Base-by-base conservation (phyloP, 345 rosid species). In the Leavenworthia alabamica region DNA sequence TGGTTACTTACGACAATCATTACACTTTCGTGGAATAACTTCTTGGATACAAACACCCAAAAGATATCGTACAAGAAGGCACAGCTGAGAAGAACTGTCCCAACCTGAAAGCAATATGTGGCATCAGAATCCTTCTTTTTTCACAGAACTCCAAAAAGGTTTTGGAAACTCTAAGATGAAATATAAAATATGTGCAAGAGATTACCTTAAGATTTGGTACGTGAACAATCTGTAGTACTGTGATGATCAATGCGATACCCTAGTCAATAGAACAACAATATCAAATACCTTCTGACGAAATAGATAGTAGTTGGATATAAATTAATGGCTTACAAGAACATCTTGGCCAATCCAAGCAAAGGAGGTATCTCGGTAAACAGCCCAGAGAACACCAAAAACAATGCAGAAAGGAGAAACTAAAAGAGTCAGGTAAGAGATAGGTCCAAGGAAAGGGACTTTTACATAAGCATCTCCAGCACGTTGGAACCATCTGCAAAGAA, bases 271-370 rank as follows among this genome's bases (percentile, higher is more conserved):
- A 75, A 67, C 22, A 68, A 48, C 39, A 7, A 50, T 7, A 24
- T 71, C 19, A 64, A 43, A 51, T 24, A 19, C 16, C 61, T 57
- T 17, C 12, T 32, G 22, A 33, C 6, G 27, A 63, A 40, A 40
- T 52, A 15, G 52, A 14, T 28, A 27, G 39, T 12, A 14, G 26
- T n/a, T 59, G 43, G 37, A 27, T 53, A 36, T 51, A 36, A 33
- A 39, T 1, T 8, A 5, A 56, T 14, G 11, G 64, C 88, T 82
- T 82, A 93, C 99, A 46, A 94, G 90, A 69, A 94, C 75, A 78
- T 94, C 96, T 82, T 94, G 99, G 60, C 99, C 99, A 42, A 94
- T 90, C 97, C 99, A 94, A 51, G 92, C 97, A 13, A 76, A 83
- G 49, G 89, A 78, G 58, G 7, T 31, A 23, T 63, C 59, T 36